phyloP scores from a whole-genome alignment of 345 rosid species.

The Angophora floribunda region DNA sequence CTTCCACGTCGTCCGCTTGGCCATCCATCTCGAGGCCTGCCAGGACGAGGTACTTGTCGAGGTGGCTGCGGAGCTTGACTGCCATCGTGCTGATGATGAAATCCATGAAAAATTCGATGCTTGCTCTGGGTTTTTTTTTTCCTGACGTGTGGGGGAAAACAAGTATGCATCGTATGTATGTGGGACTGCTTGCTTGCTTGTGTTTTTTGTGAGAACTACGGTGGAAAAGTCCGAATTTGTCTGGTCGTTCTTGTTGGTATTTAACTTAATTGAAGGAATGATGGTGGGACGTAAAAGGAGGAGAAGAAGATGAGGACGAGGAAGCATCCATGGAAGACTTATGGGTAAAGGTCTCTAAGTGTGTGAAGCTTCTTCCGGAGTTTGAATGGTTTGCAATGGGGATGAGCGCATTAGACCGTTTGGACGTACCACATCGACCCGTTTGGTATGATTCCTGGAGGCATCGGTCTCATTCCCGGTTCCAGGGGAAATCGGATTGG shows the following conservation, averaged over 20 bases:
- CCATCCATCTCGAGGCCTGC: slow-evolving; percentile 49
- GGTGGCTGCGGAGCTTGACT: slow-evolving; percentile 75
- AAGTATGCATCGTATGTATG: background rate
- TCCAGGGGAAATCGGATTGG: too few relatives aligned
- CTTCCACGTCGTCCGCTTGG: slow-evolving; percentile 48
- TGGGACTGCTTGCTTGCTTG: background rate
- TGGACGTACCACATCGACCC: too few relatives aligned
- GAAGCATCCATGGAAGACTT: background rate
- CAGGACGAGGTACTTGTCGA: slow-evolving; percentile 64
- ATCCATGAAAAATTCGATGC: slow-evolving; percentile 39
- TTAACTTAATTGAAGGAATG: background rate
- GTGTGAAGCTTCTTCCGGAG: background rate
- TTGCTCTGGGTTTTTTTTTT: background rate
- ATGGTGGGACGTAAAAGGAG: background rate
- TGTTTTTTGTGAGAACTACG: background rate
- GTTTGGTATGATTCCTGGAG: too few relatives aligned
- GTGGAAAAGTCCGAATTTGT: slow-evolving; percentile 8
- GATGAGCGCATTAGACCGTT: too few relatives aligned
- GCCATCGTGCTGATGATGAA: slow-evolving; percentile 43
- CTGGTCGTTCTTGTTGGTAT: slow-evolving; percentile 5
- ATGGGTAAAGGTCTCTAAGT: background rate
- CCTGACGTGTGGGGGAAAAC: background rate
- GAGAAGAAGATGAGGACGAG: background rate
- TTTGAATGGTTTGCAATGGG: background rate
- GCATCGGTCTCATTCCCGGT: too few relatives aligned